These are phyloP conservation scores for Zoysia matrella DNA, from an alignment of 202 grass and related monocot species.

Conservation along the genomic window DNA sequence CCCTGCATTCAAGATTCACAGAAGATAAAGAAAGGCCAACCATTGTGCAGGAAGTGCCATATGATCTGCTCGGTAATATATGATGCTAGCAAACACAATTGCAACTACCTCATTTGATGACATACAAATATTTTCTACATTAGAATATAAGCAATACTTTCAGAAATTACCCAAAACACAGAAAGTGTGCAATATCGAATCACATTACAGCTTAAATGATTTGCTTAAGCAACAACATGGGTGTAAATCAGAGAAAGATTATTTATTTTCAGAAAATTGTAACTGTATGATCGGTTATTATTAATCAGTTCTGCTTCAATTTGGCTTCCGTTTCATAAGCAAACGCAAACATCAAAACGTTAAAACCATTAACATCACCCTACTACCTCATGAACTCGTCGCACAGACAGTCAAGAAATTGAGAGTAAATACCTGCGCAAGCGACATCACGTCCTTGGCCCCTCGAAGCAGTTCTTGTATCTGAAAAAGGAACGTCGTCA, in stretches of 20 bases:
- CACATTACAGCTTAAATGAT: neutral
- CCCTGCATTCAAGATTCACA: conserved; percentile 55
- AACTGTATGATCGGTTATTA: neutral
- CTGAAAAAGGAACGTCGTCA: conserved; percentile 42
- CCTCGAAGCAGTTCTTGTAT: conserved; percentile 78
- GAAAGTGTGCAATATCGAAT: neutral
- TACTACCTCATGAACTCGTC: neutral
- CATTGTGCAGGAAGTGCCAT: neutral
- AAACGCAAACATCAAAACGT: neutral
- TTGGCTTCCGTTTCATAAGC: neutral
- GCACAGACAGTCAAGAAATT: conserved; percentile 13
- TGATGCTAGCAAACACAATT: neutral
- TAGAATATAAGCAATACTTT: neutral
- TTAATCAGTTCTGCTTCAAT: neutral
- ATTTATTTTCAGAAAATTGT: too few relatives aligned
- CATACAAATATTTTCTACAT: neutral
- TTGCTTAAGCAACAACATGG: neutral
- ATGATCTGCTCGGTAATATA: too few relatives aligned
- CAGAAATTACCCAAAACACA: conserved; percentile 11
- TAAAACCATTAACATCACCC: conserved; percentile 2
- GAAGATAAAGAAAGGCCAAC: neutral
- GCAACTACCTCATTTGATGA: neutral
- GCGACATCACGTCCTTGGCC: conserved; percentile 68
- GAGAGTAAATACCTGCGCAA: conserved; percentile 70
- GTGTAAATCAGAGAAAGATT: neutral